A percentile compares a stretch with the other conserved stretches of the same genome.
Evolutionary conservation across 768 basidiomycete species (phyloP).

Genomic region (Cystofilobasidium bisporidii): DNA sequence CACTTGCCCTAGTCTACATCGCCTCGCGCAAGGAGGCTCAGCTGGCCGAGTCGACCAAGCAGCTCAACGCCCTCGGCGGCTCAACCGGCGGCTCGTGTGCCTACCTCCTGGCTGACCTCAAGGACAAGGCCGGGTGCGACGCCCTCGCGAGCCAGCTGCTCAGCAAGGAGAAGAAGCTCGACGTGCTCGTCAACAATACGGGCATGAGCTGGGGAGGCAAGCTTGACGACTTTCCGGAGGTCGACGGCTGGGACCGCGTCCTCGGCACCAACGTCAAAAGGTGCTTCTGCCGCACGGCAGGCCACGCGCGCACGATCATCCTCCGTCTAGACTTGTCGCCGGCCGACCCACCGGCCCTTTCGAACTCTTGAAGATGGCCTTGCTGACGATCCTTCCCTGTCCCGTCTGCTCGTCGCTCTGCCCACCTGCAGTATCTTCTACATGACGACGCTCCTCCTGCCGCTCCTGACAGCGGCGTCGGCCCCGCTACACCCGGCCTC

Average conservation of each 20-base stretch:
- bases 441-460: constrained; percentile 44
- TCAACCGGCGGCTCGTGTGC: constrained; percentile 53
- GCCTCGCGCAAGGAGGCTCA: constrained; percentile 72
- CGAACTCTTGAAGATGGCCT: background rate
- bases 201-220: constrained; percentile 72
- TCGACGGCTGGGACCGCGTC: constrained; percentile 75
- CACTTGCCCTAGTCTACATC: constrained; percentile 74
- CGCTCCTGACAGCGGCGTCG: background rate
- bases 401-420: no score
- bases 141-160: constrained; percentile 59
- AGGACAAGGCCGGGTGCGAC: constrained; percentile 73
- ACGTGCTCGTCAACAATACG: constrained; percentile 76
- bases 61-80: constrained; percentile 46
- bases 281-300: background rate
- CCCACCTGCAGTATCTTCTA: constrained; percentile 54
- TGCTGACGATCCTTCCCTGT: background rate
- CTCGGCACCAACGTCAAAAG: constrained; percentile 74
- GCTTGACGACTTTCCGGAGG: constrained; percentile 61
- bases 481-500: background rate
- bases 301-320: no score
- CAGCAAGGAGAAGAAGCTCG: constrained; percentile 59
- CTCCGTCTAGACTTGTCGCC: background rate
- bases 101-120: constrained; percentile 65
- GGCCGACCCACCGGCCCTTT: no score
- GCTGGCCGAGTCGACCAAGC: constrained; percentile 51